phyloP scores from a whole-genome alignment of 495 filamentous ascomycete genomes.

The Aspergillus bertholletiae region DNA sequence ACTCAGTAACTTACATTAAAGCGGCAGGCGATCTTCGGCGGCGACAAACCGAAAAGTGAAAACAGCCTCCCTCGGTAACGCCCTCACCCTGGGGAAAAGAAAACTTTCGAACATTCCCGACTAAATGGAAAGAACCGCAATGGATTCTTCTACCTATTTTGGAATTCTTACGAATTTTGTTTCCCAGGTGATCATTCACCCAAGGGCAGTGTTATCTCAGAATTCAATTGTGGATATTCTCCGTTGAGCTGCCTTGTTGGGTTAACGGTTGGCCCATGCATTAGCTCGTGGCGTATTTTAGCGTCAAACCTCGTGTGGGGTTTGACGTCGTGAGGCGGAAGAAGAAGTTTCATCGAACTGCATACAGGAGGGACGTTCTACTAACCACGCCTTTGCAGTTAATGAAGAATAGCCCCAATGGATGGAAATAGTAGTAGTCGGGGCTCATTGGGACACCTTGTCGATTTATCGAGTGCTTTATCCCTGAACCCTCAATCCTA shows the following conservation, averaged over 20 bases:
- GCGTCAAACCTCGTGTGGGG: not conserved
- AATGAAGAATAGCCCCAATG: no score
- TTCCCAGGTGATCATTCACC: not conserved
- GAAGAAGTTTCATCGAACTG: not conserved
- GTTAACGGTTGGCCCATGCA: not conserved
- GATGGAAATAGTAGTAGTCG: no score
- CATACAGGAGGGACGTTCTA: not conserved
- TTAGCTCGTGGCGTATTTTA: not conserved
- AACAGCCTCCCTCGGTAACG: no score
- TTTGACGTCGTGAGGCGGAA: constrained; percentile 1
- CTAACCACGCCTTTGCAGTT: not conserved
- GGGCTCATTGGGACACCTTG: no score
- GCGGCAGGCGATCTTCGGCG: not conserved
- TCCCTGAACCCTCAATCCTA: not conserved
- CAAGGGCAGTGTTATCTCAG: not conserved
- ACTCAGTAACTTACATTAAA: no score
- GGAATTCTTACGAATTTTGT: not conserved
- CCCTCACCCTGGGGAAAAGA: no score
- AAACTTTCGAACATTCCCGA: no score
- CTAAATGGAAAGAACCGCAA: no score
- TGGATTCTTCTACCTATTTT: not conserved
- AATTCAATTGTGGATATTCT: not conserved
- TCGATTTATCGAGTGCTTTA: no score
- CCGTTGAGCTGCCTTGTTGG: constrained; percentile 2
- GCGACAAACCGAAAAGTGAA: no score